Conservation (phyloP, 257 asterid genomes). For the Lycium ferocissimum region DNA sequence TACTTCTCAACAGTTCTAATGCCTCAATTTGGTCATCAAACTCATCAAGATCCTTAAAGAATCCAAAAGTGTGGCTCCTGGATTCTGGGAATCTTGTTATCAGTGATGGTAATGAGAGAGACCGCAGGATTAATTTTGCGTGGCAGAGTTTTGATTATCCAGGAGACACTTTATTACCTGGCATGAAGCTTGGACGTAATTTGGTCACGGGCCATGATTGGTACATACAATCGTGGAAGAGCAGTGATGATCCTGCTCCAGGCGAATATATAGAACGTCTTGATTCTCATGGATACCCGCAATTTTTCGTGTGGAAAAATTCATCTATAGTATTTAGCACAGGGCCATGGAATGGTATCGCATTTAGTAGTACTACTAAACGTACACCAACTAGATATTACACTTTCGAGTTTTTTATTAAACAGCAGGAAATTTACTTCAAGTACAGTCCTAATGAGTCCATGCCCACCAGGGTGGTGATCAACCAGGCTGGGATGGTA, state of each 20-base stretch:
- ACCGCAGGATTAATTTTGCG: too few relatives aligned
- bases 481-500: too few relatives aligned
- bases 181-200: constrained; percentile 35
- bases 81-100: too few relatives aligned
- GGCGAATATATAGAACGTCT: constrained; percentile 28
- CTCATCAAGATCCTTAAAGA: too few relatives aligned
- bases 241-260: constrained; percentile 33
- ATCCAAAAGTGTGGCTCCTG: too few relatives aligned
- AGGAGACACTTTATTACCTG: constrained; percentile 27
- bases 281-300: constrained; percentile 19
- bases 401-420: too few relatives aligned
- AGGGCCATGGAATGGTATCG: constrained; percentile 34
- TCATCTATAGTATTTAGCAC: background rate
- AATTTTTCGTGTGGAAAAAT: constrained; percentile 9
- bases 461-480: too few relatives aligned
- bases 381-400: too few relatives aligned
- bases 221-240: constrained; percentile 30
- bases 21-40: constrained; percentile 31
- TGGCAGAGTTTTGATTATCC: constrained; percentile 28
- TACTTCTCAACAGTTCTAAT: background rate
- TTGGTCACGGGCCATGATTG: constrained; percentile 7
- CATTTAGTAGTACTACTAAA: background rate
- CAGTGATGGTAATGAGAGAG: too few relatives aligned
- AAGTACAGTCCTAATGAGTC: too few relatives aligned
- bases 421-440: too few relatives aligned